Base-by-base conservation (phyloP, 2,329 filamentous ascomycete species). In the Claviceps digitariae region DNA sequence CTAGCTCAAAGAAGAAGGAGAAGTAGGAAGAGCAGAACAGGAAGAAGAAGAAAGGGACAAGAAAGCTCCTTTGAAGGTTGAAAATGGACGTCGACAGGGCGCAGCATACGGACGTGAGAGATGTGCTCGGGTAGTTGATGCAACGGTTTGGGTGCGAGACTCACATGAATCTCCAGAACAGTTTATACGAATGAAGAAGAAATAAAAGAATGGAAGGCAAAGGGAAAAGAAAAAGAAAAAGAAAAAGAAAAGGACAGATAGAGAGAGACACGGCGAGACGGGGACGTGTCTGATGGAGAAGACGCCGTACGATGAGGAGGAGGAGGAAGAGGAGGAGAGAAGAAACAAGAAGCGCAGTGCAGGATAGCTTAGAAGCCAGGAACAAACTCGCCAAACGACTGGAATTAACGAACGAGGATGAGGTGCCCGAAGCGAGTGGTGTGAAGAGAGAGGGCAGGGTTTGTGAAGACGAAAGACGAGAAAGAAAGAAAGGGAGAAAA, bases 151-250 rank as follows among this genome's bases (percentile, higher is more conserved):
- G 46, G 46, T 46, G 53, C 17, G 12, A 49, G 58, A 68, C 66
- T 68, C 64, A 68, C 66, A 67, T 67, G 66, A 63, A 67, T 66
- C 55, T 66, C 61, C 57, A 62, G 57, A 57, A 54, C 55, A 29
- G 38, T 23, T 15, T 34, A 36, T 43, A 52, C 46, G 38, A 31
- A n/a, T n/a, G n/a, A 34, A 55, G 2, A 21, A 41, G 15, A 13
- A n/a, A 17, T 15, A 40, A 17, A 25, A 38, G 17, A n/a, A 12
- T 43, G 20, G 20, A 23, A 4, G 6, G 20, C 4, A 48, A 38
- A 17, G 15, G 31, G 12, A 12, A 13, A 13, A 34, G 31, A 34
- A 12, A 13, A 3, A 12, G 7, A 34, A 3, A 13, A 10, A 34
- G 31, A 34, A 9, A 13, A 13, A 12, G 10, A 34, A 10, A 9